Conservation (phyloP, 352 stramenopile species). For the Phytophthora hibernalis region DNA sequence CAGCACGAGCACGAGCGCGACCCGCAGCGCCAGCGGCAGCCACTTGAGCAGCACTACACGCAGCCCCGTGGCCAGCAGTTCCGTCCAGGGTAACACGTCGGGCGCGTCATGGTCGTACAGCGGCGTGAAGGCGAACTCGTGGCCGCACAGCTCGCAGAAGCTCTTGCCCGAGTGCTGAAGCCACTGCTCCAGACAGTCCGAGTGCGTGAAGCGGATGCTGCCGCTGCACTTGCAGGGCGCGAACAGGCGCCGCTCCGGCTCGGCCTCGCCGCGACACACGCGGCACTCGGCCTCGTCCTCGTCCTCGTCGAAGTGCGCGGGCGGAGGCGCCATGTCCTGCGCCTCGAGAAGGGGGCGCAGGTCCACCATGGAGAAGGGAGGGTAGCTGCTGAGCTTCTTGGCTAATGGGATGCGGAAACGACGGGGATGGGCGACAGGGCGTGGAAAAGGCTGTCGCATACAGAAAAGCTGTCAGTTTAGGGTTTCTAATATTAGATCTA, state of each 20-base stretch:
- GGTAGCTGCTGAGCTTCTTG: not conserved
- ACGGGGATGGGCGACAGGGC: constrained; percentile 1
- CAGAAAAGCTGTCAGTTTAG: not conserved
- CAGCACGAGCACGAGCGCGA: constrained; percentile 75
- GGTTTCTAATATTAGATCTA: too few relatives aligned
- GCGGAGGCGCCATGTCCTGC: constrained; percentile 1
- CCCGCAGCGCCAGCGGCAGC: constrained; percentile 87
- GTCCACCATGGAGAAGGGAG: constrained; percentile 5
- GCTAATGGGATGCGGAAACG: not conserved
- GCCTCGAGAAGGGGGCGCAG: constrained; percentile 13
- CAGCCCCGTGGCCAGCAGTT: constrained; percentile 88
- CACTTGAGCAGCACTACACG: constrained; percentile 87
- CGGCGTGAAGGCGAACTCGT: constrained; percentile 93
- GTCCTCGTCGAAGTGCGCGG: constrained; percentile 35
- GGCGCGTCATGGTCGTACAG: constrained; percentile 91
- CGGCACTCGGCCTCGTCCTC: constrained; percentile 93
- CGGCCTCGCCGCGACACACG: constrained; percentile 93
- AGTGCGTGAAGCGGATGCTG: constrained; percentile 94
- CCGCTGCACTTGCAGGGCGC: constrained; percentile 95
- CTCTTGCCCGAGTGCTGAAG: constrained; percentile 92
- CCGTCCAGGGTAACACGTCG: constrained; percentile 84
- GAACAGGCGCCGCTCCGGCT: constrained; percentile 77
- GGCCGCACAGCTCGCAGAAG: constrained; percentile 94
- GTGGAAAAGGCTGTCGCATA: constrained; percentile 2
- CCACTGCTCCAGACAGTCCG: constrained; percentile 95